Base-by-base conservation (phyloP, 2,329 filamentous ascomycete species). In the Trichoderma asperellum region DNA sequence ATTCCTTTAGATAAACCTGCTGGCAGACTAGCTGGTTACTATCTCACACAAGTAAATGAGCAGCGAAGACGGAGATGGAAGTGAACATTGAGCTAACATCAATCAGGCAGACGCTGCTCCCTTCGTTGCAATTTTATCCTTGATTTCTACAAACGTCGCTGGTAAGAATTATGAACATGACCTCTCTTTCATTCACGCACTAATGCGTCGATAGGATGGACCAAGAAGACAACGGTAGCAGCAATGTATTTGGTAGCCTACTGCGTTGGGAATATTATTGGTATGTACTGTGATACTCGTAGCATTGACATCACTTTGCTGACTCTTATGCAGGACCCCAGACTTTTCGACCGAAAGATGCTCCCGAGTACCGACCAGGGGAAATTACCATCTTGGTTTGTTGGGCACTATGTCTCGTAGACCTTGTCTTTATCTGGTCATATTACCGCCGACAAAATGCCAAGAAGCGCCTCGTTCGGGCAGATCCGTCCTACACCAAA, bases 301-400 rank as follows among this genome's bases (percentile, higher is more conserved):
- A 5, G 10, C 11, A 65, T 21, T 14, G 12, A 24, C 10, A 16
- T n/a, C 27, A 27, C 27, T 24, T 29, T 64, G 35, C 35, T 68
- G 68, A 77, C 75, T 7, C 6, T 29, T 24, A 5, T 47, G 5
- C 71, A 79, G 84, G 85, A 2, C 86, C 87, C 3, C 87, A 89
- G 74, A 82, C 83, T 2, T 90, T 89, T 78, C 81, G 80, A 53
- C 85, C 83, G 0, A 79, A 83, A 69, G 86, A 90, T 73, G 84
- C 83, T 1, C 87, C 87, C 0, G 79, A 85, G 47, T 92, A 91
- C 72, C 82, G 88, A 2, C 86, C 88, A 1, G 89, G 88, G 1
- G 87, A 90, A 73, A 88, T 91, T 64, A 87, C 85, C 1, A 88
- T 91, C 67, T 82, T 90, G 14, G 86, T 87, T 8, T 90, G 88